These are phyloP conservation scores for Penicillium sp. DNA, from an alignment of 2,329 filamentous ascomycete species.

Conservation along the genomic window DNA sequence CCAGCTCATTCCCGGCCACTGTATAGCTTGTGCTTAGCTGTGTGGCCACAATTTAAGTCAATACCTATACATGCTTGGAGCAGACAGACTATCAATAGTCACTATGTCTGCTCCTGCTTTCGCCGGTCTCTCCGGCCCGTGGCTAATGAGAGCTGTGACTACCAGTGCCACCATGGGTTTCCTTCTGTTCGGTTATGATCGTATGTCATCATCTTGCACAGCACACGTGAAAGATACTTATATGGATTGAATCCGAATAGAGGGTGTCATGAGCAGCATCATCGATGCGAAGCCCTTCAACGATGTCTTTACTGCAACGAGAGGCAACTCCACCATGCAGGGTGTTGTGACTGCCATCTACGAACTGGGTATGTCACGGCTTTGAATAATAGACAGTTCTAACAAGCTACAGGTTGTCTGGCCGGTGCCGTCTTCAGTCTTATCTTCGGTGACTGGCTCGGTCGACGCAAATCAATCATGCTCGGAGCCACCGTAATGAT, in stretches of 20 bases:
- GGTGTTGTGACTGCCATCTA: not conserved
- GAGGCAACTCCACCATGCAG: constrained; percentile 41
- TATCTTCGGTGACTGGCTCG: constrained; percentile 24
- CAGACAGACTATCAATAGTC: not conserved
- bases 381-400: not conserved
- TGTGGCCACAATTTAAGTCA: not conserved
- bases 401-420: constrained; percentile 27
- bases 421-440: constrained; percentile 26
- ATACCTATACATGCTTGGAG: not conserved
- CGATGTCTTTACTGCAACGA: constrained; percentile 18
- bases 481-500: constrained; percentile 49
- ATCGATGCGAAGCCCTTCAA: constrained; percentile 21
- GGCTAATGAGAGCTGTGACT: constrained; percentile 1
- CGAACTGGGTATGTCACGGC: not conserved
- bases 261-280: constrained; percentile 26
- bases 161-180: constrained; percentile 41
- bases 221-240: not conserved
- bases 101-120: constrained; percentile 1
- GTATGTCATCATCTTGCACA: constrained; percentile 11
- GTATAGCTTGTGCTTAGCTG: not conserved
- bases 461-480: constrained; percentile 44
- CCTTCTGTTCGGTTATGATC: constrained; percentile 55
- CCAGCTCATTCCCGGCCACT: not conserved
- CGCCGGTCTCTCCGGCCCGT: constrained; percentile 2
- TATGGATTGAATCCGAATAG: not conserved